Evolutionary conservation across 2,329 filamentous ascomycete species (phyloP), one percentile per base, ranked within the genome.

Genomic region (Hawksworthiomyces lignivorus): DNA sequence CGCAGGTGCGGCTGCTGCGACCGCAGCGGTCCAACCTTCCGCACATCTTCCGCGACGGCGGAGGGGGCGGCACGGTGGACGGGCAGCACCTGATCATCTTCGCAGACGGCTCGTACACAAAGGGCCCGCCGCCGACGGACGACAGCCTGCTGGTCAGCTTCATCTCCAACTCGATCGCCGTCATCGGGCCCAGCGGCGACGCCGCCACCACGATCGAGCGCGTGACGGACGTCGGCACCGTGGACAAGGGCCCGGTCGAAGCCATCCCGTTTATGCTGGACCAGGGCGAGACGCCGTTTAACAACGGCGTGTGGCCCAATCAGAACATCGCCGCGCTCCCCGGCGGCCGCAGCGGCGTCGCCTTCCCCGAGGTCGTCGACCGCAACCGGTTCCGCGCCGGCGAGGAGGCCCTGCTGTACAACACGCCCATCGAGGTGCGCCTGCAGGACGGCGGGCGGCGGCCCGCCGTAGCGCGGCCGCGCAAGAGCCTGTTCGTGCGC

Each of bases 291-390:
- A 12, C 31, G 11, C 21, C 39, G 7, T 14, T 28, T 4, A 17
- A 7, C 14, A 42, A 39, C 21, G 44, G 34, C 20, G 28, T 50
- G 14, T 50, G 48, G 48, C 48, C 48, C 11, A 48, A 50, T 44
- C 39, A 48, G 24, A 48, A 48, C 39, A 46, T 50, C 36, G 39
- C 46, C 4, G 27, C 41, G 10, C 21, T 47, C 1, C 33, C 31
- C 4, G 37, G 28, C 21, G 39, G 26, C 21, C 20, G 34, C 11
- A 5, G n/a, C 15, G 40, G 39, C 19, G 45, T 49, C 14, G 31
- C 47, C 3, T 49, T 64, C 17, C 36, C 48, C 19, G 47, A 47
- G 20, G 49, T 50, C 4, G 45, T 50, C 12, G 45, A 50, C 39
- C 47, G 49, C 20, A 20, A 40, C 7, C 36, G 31, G 21, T 50